Evolutionary conservation across 352 stramenopile species (phyloP).

Genomic region (Phytophthora crassamura): DNA sequence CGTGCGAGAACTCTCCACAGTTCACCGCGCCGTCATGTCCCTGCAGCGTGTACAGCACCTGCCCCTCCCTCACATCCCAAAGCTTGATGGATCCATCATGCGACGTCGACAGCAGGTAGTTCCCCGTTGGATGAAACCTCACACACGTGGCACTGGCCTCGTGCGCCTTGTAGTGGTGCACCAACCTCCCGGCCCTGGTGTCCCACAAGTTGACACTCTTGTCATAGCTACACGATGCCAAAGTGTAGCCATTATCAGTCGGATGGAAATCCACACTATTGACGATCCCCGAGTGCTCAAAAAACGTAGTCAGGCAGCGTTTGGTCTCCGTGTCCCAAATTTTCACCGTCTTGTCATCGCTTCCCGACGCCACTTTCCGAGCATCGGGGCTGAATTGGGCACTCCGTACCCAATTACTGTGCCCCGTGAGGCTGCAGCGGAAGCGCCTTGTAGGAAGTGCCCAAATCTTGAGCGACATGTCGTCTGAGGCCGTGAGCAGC

Average conservation of each 20-base stretch:
- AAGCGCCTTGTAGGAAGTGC: constrained; percentile 85
- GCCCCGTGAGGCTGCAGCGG: constrained; percentile 86
- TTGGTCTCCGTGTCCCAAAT: constrained; percentile 91
- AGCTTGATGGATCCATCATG: constrained; percentile 91
- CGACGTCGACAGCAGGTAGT: constrained; percentile 92
- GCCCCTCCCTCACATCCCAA: constrained; percentile 93
- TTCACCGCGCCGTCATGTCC: constrained; percentile 84
- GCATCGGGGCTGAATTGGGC: constrained; percentile 83
- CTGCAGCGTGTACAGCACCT: constrained; percentile 93
- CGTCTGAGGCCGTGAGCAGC: constrained; percentile 91
- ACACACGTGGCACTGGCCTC: constrained; percentile 79
- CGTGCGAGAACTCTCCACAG: constrained; percentile 71
- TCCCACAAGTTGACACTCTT: constrained; percentile 90
- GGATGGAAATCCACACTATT: constrained; percentile 89
- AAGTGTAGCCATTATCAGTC: constrained; percentile 59
- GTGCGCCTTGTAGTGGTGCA: constrained; percentile 94
- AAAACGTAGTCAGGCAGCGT: constrained; percentile 82
- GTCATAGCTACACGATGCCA: constrained; percentile 76
- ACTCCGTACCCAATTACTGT: constrained; percentile 94
- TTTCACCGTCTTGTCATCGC: constrained; percentile 93
- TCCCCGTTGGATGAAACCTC: constrained; percentile 90
- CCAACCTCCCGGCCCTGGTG: constrained; percentile 70
- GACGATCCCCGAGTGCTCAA: constrained; percentile 88
- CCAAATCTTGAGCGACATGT: constrained; percentile 94
- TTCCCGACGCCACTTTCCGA: constrained; percentile 70